A percentile compares a stretch with the other conserved stretches of the same genome.
Conservation (phyloP, 2,329 filamentous ascomycete species). For the Coniochaeta prunicola region DNA sequence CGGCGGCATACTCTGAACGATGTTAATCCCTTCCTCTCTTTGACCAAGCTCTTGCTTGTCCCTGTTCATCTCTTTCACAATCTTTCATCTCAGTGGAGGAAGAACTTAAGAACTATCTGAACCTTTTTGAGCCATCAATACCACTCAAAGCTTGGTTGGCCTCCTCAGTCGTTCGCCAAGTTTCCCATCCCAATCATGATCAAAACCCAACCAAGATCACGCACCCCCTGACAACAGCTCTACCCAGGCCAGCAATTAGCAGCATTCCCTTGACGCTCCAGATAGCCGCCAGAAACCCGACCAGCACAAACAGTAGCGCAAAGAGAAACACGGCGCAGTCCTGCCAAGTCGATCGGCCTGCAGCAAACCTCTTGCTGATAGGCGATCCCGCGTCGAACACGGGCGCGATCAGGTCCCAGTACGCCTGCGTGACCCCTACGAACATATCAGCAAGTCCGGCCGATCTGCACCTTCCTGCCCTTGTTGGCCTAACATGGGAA, state of each 20-base stretch:
- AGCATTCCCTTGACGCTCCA: constrained; percentile 15
- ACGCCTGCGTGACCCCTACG: constrained; percentile 11
- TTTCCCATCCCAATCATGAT: not conserved
- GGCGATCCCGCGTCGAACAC: constrained; percentile 30
- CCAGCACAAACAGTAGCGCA: constrained; percentile 19
- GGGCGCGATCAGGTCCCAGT: constrained; percentile 28
- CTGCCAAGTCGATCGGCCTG: constrained; percentile 14
- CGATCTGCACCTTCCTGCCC: not conserved
- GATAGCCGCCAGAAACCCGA: constrained; percentile 9
- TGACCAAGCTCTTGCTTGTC: not conserved
- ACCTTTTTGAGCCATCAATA: not conserved
- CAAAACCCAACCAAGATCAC: not conserved
- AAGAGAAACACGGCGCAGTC: constrained; percentile 18
- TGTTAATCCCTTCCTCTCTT: not conserved
- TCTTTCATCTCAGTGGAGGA: not conserved
- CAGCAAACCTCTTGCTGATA: constrained; percentile 20
- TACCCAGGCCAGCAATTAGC: constrained; percentile 6
- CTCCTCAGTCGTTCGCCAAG: no score
- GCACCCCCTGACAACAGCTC: constrained; percentile 7
- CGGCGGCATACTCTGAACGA: not conserved
- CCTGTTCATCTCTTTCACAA: not conserved
- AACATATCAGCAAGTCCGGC: constrained; percentile 6
- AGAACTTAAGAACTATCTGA: not conserved
- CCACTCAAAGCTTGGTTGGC: not conserved
- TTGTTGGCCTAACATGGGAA: not conserved